phyloP scores from a whole-genome alignment of 306 rosid genomes.

The Astragalus membranaceus region DNA sequence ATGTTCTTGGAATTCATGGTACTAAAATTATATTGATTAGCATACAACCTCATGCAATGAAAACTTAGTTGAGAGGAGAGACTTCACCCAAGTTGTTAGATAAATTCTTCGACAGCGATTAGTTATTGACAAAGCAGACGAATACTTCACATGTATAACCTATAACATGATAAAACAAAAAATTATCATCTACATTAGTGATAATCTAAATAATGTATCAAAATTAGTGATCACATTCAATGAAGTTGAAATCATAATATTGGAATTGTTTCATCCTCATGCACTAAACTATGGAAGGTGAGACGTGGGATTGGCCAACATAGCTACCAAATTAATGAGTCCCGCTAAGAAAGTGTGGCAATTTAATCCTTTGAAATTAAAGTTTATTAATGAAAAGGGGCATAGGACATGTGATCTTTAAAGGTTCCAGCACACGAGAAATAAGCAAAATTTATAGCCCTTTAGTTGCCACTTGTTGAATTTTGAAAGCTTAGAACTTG shows the following conservation, averaged over 20 bases:
- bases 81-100: no score
- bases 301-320: conserved; percentile 19
- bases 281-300: conserved; percentile 18
- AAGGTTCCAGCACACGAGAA: conserved; percentile 35
- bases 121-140: no score
- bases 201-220: neutral
- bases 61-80: no score
- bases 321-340: conserved; percentile 16
- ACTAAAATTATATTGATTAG: no score
- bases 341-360: neutral
- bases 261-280: neutral
- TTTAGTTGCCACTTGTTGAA: conserved; percentile 20
- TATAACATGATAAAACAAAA: no score
- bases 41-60: no score
- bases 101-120: no score
- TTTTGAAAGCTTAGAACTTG: conserved; percentile 20
- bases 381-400: conserved; percentile 21
- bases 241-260: neutral
- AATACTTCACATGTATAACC: no score
- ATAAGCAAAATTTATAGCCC: conserved; percentile 23
- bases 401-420: conserved; percentile 29
- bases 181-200: neutral
- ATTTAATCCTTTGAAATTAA: neutral
- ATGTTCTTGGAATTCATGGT: no score
- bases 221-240: neutral